Evolutionary conservation across 352 stramenopile genomes (phyloP), one percentile per base, ranked within the genome.

Genomic region (Plasmopara viticola): DNA sequence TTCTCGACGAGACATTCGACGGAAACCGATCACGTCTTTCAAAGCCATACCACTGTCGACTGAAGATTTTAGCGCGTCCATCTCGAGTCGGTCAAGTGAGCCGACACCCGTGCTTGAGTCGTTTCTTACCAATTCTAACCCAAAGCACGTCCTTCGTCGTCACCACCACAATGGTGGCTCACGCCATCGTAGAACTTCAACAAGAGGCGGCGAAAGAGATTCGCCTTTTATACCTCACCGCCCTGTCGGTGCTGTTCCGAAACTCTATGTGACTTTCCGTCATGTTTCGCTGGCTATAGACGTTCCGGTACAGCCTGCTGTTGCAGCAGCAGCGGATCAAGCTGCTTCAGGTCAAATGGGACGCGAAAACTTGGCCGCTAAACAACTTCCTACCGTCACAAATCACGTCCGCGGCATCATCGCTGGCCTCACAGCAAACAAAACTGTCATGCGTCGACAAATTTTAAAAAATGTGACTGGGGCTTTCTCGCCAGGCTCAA

Each of bases 381-480:
- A 70, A 51, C 76, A 83, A 25, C 52, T 84, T 17, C 69, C 76
- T 10, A 83, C 71, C 15, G 51, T 87, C 5, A 44, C 64, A 34
- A 86, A 87, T 54, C 62, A 84, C 38, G 35, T 77, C 2, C 59
- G 62, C 33, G 68, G 66, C 39, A 66, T 63, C 31, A n/a, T 72
- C 15, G 50, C 59, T 39, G 63, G 56, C 0, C 42, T 86, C 41
- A 67, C 58, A 28, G 48, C 53, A 20, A 71, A 62, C 47, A 80
- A 74, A 56, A 63, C 58, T 37, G 66, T 72, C 17, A 60, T 70
- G 13, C 62, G 55, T 54, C 66, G 72, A 17, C 58, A 77, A 41
- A 73, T 78, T 20, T 45, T 78, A 37, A 72, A 72, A 34, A 72
- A 72, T 37, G 49, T 75, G 25, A 74, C 60, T 25, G 63, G 61